A percentile compares a stretch with the other conserved stretches of the same genome.
These are phyloP conservation scores for Kwoniella newhampshirensis DNA, from an alignment of 768 basidiomycete genomes.

Conservation along the genomic window DNA sequence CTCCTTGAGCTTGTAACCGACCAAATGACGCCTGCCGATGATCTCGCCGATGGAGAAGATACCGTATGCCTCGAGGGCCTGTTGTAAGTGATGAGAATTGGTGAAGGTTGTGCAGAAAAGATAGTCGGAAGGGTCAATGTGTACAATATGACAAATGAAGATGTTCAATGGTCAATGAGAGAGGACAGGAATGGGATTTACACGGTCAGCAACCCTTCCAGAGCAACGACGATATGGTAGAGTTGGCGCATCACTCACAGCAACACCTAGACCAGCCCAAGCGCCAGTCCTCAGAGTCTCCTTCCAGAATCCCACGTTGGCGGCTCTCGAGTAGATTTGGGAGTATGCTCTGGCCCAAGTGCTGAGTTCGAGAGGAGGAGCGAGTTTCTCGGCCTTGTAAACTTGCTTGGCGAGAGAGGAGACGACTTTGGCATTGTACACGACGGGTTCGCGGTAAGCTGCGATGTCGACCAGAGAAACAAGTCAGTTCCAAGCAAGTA, in stretches of 20 bases:
- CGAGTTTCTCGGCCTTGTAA: slow-evolving; percentile 52
- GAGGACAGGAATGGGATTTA: neutral
- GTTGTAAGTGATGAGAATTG: neutral
- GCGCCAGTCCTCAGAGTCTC: slow-evolving; percentile 46
- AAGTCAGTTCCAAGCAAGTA: neutral
- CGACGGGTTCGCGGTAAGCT: slow-evolving; percentile 47
- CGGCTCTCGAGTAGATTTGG: slow-evolving; percentile 42
- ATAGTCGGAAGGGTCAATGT: neutral
- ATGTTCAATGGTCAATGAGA: neutral
- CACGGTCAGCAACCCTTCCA: neutral
- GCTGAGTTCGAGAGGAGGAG: slow-evolving; percentile 47
- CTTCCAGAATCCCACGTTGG: slow-evolving; percentile 38
- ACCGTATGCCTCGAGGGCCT: slow-evolving; percentile 53
- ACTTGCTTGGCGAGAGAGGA: slow-evolving; percentile 51
- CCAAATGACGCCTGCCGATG: slow-evolving; percentile 51
- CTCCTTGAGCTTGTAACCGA: slow-evolving; percentile 53
- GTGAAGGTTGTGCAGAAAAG: slow-evolving; percentile 1
- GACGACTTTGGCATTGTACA: slow-evolving; percentile 52
- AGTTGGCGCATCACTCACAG: slow-evolving; percentile 41
- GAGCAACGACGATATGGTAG: too few relatives aligned
- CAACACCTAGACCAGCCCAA: slow-evolving; percentile 51
- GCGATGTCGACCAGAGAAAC: neutral
- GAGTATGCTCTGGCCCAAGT: slow-evolving; percentile 49
- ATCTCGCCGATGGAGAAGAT: slow-evolving; percentile 55
- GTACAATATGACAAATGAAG: neutral